Percentiles rank a stretch among this genome's conserved stretches.
These are phyloP conservation scores for Paulownia fortunei DNA, from an alignment of 257 asterid species.

Conservation along the genomic window DNA sequence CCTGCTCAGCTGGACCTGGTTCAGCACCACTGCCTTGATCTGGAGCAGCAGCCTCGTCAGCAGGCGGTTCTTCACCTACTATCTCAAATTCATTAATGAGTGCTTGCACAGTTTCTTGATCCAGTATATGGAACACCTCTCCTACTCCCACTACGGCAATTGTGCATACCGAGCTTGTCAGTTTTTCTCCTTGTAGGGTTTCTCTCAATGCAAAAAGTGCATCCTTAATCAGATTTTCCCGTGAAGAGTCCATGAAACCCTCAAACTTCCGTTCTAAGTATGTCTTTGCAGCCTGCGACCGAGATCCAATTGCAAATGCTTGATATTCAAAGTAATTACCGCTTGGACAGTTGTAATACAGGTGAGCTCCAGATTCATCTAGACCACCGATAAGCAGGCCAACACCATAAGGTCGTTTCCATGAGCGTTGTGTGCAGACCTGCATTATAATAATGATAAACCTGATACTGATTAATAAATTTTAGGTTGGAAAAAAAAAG, in stretches of 20 bases:
- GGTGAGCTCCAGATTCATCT: constrained; percentile 98
- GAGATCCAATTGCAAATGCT: constrained; percentile 97
- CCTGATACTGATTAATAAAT: neutral
- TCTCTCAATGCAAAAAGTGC: constrained; percentile 96
- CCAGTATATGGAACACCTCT: constrained; percentile 77
- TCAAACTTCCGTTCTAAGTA: constrained; percentile 86
- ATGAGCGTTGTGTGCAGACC: constrained; percentile 98
- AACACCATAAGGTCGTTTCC: constrained; percentile 98
- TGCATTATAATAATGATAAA: constrained; percentile 33
- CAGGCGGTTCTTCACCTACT: constrained; percentile 74
- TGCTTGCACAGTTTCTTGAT: constrained; percentile 73
- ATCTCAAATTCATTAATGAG: constrained; percentile 82
- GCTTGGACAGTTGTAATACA: constrained; percentile 94
- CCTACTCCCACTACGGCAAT: constrained; percentile 77
- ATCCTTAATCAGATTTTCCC: constrained; percentile 82
- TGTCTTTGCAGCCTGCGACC: constrained; percentile 99
- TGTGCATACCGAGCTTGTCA: constrained; percentile 91
- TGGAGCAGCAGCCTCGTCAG: constrained; percentile 52
- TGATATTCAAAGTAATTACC: constrained; percentile 97
- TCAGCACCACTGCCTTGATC: constrained; percentile 51
- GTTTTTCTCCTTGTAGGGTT: constrained; percentile 91
- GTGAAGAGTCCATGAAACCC: constrained; percentile 67
- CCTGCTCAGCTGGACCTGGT: constrained; percentile 40
- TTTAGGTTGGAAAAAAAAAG: neutral
- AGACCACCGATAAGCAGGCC: constrained; percentile 95